phyloP scores from a whole-genome alignment of 805 yeast genomes.

The Metahyphopichia silvanorum region DNA sequence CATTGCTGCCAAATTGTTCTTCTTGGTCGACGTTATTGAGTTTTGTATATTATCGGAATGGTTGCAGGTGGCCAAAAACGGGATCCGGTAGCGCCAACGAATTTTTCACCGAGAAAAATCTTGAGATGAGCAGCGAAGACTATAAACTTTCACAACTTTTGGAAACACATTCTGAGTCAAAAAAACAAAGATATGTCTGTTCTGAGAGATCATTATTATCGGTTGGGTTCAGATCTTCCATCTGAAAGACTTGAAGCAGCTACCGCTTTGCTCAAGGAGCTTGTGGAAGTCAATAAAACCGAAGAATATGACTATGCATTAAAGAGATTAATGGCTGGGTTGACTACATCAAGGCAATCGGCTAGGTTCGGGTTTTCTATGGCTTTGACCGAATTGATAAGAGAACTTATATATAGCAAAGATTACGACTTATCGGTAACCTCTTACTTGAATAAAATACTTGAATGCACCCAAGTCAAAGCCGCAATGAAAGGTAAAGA shows the following conservation, averaged over 20 bases:
- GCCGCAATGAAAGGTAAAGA: slow-evolving; percentile 69
- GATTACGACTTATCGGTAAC: slow-evolving; percentile 30
- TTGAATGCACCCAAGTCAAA: slow-evolving; percentile 28
- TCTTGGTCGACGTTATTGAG: no score
- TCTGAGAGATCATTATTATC: slow-evolving; percentile 73
- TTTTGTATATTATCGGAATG: no score
- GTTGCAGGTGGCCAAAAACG: no score
- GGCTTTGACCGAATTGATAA: slow-evolving; percentile 71
- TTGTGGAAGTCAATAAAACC: slow-evolving; percentile 37
- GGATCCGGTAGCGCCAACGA: no score
- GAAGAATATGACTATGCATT: slow-evolving; percentile 82
- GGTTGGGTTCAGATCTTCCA: slow-evolving; percentile 72
- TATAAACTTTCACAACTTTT: no score
- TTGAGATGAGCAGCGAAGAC: slow-evolving; percentile 3
- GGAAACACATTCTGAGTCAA: no score
- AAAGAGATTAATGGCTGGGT: slow-evolving; percentile 73
- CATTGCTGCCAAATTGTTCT: no score
- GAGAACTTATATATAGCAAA: slow-evolving; percentile 28
- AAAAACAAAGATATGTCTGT: slow-evolving; percentile 51
- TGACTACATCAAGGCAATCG: slow-evolving; percentile 76
- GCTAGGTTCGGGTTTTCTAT: slow-evolving; percentile 87
- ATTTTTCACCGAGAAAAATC: no score
- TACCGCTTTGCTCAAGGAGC: slow-evolving; percentile 57
- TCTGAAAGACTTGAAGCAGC: slow-evolving; percentile 74
- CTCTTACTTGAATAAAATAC: slow-evolving; percentile 36